Base-by-base conservation (phyloP, 1,284 basidiomycete genomes). In the Ceratorhiza oryzae-sativae region DNA sequence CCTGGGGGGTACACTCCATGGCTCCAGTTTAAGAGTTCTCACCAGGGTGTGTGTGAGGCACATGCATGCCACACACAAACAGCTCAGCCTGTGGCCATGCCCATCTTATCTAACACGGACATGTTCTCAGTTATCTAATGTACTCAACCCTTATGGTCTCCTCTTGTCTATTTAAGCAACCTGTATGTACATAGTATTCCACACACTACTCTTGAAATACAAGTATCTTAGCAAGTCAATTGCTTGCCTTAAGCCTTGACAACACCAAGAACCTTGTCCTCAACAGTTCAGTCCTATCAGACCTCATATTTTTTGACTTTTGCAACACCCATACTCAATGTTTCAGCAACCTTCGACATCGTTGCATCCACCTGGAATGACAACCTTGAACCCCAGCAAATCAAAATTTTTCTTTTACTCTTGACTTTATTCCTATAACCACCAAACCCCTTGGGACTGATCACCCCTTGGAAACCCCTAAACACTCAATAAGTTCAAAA, bases 381-480 rank as follows among this genome's bases (percentile, higher is more conserved):
- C 51, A 15, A 42, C 36, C 58, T 45, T 41, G 12, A 45, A 2
- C 6, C 4, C 9, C 30, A 60, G 45, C 25, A 20, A 23, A 15
- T 15, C 1, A 55, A 32, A n/a, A n/a, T n/a, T n/a, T 60, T 45
- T 60, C 15, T 27, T 45, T 42, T 25, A 27, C 27, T 45, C 8
- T 27, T 42, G 9, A 41, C 34, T 27, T 23, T n/a, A 20, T 15
- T 5, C 56, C 15, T 27, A 41, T 27, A 42, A 42, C 53, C 18
- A 45, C 36, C 36, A 60, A 60, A 60, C 36, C 58, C 36, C 20
- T 13, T 25, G 20, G 39, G 58, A 41, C 23, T 60, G 58, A 60
- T 60, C 58, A 60, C 36, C 36, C 58, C 20, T 20, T 45, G 9
- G 58, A 41, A 60, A n/a, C 32, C 58, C 58, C 42, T 45, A 60